These are phyloP conservation scores for Botrytis elliptica DNA, from an alignment of 2,329 filamentous ascomycete genomes.

Conservation along the genomic window DNA sequence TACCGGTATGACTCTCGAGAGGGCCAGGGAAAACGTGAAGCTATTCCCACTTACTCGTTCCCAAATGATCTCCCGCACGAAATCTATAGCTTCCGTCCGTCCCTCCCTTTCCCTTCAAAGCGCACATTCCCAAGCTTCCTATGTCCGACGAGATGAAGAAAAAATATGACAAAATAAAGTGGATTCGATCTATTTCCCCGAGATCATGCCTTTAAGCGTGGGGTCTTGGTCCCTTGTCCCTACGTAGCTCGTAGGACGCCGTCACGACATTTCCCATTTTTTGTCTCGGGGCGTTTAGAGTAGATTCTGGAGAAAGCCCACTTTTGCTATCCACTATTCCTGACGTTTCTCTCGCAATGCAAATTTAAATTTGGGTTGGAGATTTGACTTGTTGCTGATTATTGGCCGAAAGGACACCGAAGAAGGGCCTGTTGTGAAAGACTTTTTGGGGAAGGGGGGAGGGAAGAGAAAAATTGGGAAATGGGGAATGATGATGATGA, in stretches of 20 bases:
- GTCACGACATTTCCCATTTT: slow-evolving; percentile 12
- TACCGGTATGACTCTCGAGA: not conserved
- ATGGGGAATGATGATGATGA: not conserved
- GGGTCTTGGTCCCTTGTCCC: not conserved
- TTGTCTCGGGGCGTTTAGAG: slow-evolving; percentile 7
- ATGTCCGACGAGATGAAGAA: not conserved
- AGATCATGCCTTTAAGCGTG: slow-evolving; percentile 13
- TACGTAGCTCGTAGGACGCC: not conserved
- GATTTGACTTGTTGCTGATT: not conserved
- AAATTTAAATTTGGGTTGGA: slow-evolving; percentile 11
- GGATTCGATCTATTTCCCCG: slow-evolving; percentile 10
- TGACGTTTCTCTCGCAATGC: slow-evolving; percentile 13
- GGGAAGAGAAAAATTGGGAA: not conserved
- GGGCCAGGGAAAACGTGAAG: not conserved
- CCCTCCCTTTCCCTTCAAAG: too few relatives aligned
- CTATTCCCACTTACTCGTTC: not conserved
- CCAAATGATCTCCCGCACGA: not conserved
- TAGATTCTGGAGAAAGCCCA: slow-evolving; percentile 17
- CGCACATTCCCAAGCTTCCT: not conserved
- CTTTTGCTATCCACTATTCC: slow-evolving; percentile 5
- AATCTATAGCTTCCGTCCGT: too few relatives aligned
- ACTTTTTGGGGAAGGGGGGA: not conserved
- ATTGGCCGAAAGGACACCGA: slow-evolving; percentile 19
- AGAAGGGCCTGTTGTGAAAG: slow-evolving; percentile 18
- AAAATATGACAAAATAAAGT: not conserved